phyloP scores from a whole-genome alignment of 768 basidiomycete species.

The Calvatia gigantea region DNA sequence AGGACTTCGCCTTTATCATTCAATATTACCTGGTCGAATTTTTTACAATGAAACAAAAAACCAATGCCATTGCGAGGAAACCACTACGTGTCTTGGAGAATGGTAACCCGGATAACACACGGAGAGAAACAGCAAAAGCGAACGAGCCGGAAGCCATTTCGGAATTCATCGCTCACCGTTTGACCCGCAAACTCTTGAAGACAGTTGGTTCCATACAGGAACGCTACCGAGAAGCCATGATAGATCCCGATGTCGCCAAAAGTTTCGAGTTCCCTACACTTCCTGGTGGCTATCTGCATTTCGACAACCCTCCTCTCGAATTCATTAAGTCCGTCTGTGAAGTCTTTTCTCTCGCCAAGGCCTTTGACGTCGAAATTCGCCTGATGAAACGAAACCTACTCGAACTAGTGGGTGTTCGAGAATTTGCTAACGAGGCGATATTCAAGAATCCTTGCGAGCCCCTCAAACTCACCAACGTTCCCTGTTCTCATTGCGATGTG shows the following conservation, averaged over 20 bases:
- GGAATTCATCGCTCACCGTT: constrained; percentile 73
- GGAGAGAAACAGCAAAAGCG: constrained; percentile 61
- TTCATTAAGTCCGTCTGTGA: constrained; percentile 87
- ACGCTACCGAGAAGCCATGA: constrained; percentile 55
- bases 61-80: constrained; percentile 54
- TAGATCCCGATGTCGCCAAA: constrained; percentile 47
- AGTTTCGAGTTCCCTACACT: constrained; percentile 80
- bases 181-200: constrained; percentile 79
- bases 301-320: constrained; percentile 82
- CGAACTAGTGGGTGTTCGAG: constrained; percentile 81
- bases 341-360: constrained; percentile 71
- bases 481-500: constrained; percentile 82
- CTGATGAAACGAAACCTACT: constrained; percentile 86
- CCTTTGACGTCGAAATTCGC: constrained; percentile 84
- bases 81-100: constrained; percentile 70
- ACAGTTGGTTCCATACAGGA: constrained; percentile 61
- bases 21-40: constrained; percentile 85
- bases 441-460: constrained; percentile 94
- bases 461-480: constrained; percentile 79
- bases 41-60: constrained; percentile 68
- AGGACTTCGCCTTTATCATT: constrained; percentile 67
- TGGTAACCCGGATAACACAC: constrained; percentile 61
- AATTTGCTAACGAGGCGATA: constrained; percentile 80
- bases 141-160: constrained; percentile 67
- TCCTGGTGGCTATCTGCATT: constrained; percentile 79